Percentiles rank a stretch among this genome's conserved stretches.
Conservation (phyloP, 345 rosid species). For the Bruguiera parviflora region DNA sequence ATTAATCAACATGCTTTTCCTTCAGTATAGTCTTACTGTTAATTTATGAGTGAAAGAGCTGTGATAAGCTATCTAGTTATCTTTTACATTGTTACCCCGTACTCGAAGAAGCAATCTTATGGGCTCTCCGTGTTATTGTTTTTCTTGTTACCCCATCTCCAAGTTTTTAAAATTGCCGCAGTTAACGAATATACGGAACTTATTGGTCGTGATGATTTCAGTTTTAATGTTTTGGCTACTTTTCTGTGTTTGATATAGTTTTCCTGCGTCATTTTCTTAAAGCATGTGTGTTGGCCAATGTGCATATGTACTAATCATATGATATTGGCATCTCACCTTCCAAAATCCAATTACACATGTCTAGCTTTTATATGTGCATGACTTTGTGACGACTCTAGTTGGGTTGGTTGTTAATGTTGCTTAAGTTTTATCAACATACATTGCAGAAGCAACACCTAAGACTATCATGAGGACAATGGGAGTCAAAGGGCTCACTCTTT, state of each 20-base stretch:
- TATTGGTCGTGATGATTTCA: not conserved
- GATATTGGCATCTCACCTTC: not conserved
- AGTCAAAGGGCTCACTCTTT: slow-evolving; percentile 37
- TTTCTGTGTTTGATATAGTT: too few relatives aligned
- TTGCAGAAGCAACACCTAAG: slow-evolving; percentile 36
- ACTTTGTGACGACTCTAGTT: not conserved
- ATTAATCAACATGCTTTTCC: slow-evolving; percentile 1
- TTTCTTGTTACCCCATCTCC: not conserved
- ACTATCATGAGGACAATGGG: slow-evolving; percentile 40
- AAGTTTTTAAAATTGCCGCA: not conserved
- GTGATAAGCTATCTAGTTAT: too few relatives aligned
- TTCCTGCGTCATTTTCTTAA: too few relatives aligned
- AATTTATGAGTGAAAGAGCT: not conserved
- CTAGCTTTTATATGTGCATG: not conserved
- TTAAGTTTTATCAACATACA: not conserved
- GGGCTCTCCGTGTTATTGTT: not conserved
- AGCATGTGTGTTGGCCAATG: too few relatives aligned
- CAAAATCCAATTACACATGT: not conserved
- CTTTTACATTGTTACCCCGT: too few relatives aligned
- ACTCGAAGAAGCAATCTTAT: not conserved
- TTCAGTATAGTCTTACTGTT: not conserved
- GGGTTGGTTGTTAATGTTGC: not conserved
- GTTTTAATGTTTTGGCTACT: too few relatives aligned
- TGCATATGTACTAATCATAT: not conserved
- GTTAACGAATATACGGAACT: slow-evolving; percentile 1